Conservation (phyloP, 768 basidiomycete species). For the Asterophora parasitica region DNA sequence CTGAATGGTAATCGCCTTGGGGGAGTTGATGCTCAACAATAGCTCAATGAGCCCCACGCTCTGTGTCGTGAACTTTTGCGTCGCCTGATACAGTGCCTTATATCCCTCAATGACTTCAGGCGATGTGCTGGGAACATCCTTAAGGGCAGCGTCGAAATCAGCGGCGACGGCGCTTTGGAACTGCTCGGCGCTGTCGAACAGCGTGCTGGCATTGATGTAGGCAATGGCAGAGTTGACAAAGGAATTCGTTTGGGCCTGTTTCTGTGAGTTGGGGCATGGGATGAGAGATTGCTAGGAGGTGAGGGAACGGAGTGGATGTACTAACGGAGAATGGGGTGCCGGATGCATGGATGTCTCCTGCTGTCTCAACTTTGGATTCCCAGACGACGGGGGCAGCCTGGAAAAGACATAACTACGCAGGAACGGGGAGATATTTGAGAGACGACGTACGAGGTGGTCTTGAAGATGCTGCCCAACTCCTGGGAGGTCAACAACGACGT, state of each 20-base stretch:
- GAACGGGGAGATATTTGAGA: too few species aligned
- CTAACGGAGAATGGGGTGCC: constrained; percentile 27
- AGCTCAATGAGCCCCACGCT: constrained; percentile 54
- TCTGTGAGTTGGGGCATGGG: constrained; percentile 16
- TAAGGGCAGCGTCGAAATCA: constrained; percentile 6
- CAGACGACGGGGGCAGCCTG: constrained; percentile 13
- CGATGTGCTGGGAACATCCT: constrained; percentile 11
- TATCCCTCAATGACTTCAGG: constrained; percentile 33
- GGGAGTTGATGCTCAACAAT: constrained; percentile 36
- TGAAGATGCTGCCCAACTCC: constrained; percentile 60
- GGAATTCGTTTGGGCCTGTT: constrained; percentile 38
- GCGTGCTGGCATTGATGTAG: constrained; percentile 48
- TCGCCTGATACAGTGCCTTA: constrained; percentile 48
- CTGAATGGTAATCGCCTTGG: constrained; percentile 47
- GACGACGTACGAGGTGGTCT: constrained; percentile 36
- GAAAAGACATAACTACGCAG: background rate
- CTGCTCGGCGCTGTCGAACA: constrained; percentile 28
- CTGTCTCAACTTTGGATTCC: constrained; percentile 23
- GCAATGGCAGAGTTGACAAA: constrained; percentile 62
- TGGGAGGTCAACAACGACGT: constrained; percentile 42
- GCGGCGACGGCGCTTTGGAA: constrained; percentile 4
- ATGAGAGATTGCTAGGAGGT: background rate
- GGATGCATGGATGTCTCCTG: constrained; percentile 27
- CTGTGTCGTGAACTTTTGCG: constrained; percentile 33
- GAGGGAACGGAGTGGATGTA: background rate